These are phyloP conservation scores for Cytospora piceicola DNA, from an alignment of 2,329 filamentous ascomycete genomes.

Conservation along the genomic window DNA sequence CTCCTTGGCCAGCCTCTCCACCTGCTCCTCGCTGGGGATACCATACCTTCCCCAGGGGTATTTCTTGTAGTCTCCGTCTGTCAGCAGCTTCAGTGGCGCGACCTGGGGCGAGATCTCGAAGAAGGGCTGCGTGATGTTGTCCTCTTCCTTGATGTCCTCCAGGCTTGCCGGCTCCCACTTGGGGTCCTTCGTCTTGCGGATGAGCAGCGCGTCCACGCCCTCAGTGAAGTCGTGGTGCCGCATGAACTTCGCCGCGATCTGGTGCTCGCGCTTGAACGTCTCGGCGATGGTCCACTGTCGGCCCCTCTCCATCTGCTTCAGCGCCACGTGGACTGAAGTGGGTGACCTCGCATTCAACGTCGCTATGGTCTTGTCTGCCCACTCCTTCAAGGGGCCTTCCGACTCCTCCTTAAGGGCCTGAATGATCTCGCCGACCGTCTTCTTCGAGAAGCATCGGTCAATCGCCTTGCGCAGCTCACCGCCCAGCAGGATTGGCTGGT, in stretches of 20 bases:
- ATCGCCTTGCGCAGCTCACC: conserved; percentile 78
- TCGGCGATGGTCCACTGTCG: conserved; percentile 75
- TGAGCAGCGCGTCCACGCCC: conserved; percentile 81
- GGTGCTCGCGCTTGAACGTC: conserved; percentile 83
- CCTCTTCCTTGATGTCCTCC: conserved; percentile 62
- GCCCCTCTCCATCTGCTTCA: conserved; percentile 80
- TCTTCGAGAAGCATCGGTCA: conserved; percentile 77
- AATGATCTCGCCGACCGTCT: conserved; percentile 72
- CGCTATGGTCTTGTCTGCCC: conserved; percentile 77
- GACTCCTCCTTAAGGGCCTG: conserved; percentile 62
- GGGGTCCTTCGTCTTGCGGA: conserved; percentile 67
- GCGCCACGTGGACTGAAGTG: conserved; percentile 81
- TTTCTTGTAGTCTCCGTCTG: conserved; percentile 63
- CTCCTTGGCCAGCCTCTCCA: conserved; percentile 50
- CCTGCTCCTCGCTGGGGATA: conserved; percentile 72
- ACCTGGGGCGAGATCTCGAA: conserved; percentile 58
- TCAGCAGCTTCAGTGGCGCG: conserved; percentile 63
- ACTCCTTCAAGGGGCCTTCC: conserved; percentile 62
- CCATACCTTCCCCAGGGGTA: conserved; percentile 76
- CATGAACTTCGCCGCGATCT: conserved; percentile 89
- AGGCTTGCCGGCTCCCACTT: conserved; percentile 78
- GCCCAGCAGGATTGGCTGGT: conserved; percentile 67
- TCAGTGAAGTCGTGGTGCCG: conserved; percentile 86
- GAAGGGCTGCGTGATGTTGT: conserved; percentile 67
- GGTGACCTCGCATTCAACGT: conserved; percentile 82